Conservation (phyloP, 1,284 basidiomycete species). For the Ceratobasidium sp. region DNA sequence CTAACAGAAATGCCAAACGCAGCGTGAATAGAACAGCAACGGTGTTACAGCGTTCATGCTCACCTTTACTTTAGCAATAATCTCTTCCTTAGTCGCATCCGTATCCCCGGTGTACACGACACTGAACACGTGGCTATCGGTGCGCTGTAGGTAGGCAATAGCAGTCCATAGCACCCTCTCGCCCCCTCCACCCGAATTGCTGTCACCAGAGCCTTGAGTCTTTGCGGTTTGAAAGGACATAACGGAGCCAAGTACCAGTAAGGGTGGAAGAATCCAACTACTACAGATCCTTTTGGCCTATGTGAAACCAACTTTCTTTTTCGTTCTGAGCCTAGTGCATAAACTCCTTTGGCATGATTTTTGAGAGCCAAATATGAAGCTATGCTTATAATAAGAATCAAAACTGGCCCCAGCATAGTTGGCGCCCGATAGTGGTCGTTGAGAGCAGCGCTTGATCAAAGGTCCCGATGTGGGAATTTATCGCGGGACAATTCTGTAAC, state of each 20-base stretch:
- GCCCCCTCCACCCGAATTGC: constrained; percentile 97
- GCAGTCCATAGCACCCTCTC: constrained; percentile 97
- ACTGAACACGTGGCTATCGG: constrained; percentile 75
- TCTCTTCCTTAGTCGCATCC: constrained; percentile 80
- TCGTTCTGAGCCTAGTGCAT: background rate
- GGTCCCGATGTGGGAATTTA: background rate
- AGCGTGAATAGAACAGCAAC: background rate
- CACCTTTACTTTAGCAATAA: constrained; percentile 85
- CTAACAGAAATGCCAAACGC: constrained; percentile 59
- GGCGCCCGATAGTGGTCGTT: background rate
- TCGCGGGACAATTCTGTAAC: background rate
- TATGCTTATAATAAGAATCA: background rate
- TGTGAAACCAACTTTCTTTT: constrained; percentile 17
- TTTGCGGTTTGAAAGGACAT: no score
- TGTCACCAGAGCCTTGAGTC: constrained; percentile 52
- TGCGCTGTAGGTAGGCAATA: constrained; percentile 78
- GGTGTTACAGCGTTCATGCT: constrained; percentile 46
- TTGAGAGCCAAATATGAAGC: background rate
- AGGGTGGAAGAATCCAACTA: constrained; percentile 94
- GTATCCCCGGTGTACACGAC: constrained; percentile 93
- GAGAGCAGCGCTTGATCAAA: constrained; percentile 2
- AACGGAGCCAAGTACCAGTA: constrained; percentile 77
- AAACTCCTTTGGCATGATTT: constrained; percentile 5
- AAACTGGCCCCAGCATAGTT: background rate
- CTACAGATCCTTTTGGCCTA: constrained; percentile 18